These are phyloP conservation scores for Rhizopogon vinicolor DNA, from an alignment of 768 basidiomycete genomes.

Conservation along the genomic window DNA sequence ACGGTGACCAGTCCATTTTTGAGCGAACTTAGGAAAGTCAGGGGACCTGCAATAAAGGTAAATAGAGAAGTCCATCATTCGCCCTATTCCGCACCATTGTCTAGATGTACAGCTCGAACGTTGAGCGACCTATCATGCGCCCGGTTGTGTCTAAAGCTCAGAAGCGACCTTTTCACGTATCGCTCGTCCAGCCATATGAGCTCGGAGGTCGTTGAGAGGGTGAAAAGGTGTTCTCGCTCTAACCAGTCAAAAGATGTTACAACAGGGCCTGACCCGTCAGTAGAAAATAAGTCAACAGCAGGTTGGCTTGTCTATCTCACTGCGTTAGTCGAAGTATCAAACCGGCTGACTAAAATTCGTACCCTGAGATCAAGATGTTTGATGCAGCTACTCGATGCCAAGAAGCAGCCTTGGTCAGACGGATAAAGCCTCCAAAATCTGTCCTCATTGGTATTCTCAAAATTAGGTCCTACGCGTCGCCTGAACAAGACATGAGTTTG, in stretches of 20 bases:
- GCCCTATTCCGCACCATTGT: conserved; percentile 22
- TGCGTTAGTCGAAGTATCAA: conserved; percentile 5
- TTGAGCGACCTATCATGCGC: conserved; percentile 55
- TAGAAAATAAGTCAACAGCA: conserved; percentile 29
- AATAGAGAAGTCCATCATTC: not conserved
- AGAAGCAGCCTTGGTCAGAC: conserved; percentile 35
- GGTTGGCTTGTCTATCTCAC: conserved; percentile 25
- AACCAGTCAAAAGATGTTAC: conserved; percentile 53
- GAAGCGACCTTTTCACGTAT: conserved; percentile 48
- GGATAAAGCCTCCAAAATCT: conserved; percentile 51
- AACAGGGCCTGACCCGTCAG: conserved; percentile 29
- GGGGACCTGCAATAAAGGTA: conserved; percentile 30
- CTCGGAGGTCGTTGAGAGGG: conserved; percentile 55
- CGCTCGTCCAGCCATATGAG: conserved; percentile 71
- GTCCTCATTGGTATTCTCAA: conserved; percentile 14
- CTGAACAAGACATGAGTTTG: conserved; percentile 9
- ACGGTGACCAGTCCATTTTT: conserved; percentile 54
- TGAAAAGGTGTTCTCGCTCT: conserved; percentile 38
- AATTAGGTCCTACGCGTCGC: conserved; percentile 11
- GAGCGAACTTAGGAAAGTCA: conserved; percentile 57
- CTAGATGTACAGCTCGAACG: conserved; percentile 32
- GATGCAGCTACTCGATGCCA: conserved; percentile 43
- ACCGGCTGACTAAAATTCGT: conserved; percentile 13
- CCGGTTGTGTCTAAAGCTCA: conserved; percentile 59
- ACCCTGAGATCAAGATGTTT: conserved; percentile 56